Evolutionary conservation across 2,329 filamentous ascomycete genomes (phyloP), one percentile per base, ranked within the genome.

Genomic region (Epichloe sibirici): DNA sequence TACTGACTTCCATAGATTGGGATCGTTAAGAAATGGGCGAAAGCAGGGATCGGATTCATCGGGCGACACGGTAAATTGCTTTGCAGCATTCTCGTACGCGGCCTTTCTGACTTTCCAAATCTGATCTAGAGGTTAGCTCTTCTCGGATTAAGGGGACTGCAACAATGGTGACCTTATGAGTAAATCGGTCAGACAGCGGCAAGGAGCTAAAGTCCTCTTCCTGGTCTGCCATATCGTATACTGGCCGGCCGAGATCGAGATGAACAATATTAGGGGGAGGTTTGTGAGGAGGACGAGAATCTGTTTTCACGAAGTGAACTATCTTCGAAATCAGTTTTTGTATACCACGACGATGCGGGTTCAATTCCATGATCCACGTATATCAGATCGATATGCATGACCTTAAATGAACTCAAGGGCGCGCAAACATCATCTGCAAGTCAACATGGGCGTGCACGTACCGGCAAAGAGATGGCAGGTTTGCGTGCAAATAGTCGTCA

Each of bases 91-190:
- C 76, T 98, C 93, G 66, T 97, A 98, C 51, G 84, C 93, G 65
- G 82, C 83, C 72, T 98, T 98, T 64, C 93, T 82, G 43, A 95
- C 90, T 78, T 98, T 98, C 93, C 93, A 98, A 64, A 87, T 81
- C 86, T 87, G 28, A 4, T 5, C 3, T 28, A 50, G 2, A 54
- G 55, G 49, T 61, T 51, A 58, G 57, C 40, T 28, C 17, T 8
- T 6, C 8, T 38, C 31, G 9, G 31, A 28, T 38, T 25, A 25
- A 17, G 28, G 43, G 21, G 43, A 12, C 17, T 34, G 45, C 21
- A 12, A 34, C 37, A 34, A 21, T 46, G n/a, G 34, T 51, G 62
- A 85, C 82, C 74, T 95, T 95, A 75, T 95, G 89, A 51, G 79
- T 75, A 71, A 90, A 94, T 65, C 88, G 82, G 57, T 95, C 89